Evolutionary conservation across 208 protist genomes (phyloP).

Genomic region (Acanthamoeba healyi): DNA sequence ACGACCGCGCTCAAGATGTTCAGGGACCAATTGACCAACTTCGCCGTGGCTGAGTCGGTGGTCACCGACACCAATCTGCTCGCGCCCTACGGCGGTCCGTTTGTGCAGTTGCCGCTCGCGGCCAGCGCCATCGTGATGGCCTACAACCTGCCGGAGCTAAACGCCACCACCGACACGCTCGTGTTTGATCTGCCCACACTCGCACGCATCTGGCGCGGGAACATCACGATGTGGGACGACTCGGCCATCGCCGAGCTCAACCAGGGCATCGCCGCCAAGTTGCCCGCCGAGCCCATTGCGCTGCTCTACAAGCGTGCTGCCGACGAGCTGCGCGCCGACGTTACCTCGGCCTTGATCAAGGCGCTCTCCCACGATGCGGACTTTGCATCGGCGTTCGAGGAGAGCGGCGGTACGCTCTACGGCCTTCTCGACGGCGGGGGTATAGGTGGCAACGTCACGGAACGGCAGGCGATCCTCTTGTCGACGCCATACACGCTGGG

Average conservation of each 20-base stretch:
- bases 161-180: constrained; percentile 4
- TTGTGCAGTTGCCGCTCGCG: constrained; percentile 5
- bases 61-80: neutral
- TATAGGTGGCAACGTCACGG: neutral
- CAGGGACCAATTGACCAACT: neutral
- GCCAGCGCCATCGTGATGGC: neutral
- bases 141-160: neutral
- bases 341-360: neutral
- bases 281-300: neutral
- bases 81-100: neutral
- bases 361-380: neutral
- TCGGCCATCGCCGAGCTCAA: constrained; percentile 16
- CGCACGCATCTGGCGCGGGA: neutral
- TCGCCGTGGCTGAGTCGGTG: neutral
- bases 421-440: neutral
- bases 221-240: constrained; percentile 44
- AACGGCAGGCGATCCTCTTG: neutral
- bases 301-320: neutral
- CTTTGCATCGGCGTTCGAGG: neutral
- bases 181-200: constrained; percentile 9
- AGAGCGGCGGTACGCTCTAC: neutral
- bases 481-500: neutral
- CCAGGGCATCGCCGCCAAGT: neutral
- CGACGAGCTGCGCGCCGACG: neutral
- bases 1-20: neutral